phyloP scores from a whole-genome alignment of 345 rosid species.

The Cardiospermum halicacabum region DNA sequence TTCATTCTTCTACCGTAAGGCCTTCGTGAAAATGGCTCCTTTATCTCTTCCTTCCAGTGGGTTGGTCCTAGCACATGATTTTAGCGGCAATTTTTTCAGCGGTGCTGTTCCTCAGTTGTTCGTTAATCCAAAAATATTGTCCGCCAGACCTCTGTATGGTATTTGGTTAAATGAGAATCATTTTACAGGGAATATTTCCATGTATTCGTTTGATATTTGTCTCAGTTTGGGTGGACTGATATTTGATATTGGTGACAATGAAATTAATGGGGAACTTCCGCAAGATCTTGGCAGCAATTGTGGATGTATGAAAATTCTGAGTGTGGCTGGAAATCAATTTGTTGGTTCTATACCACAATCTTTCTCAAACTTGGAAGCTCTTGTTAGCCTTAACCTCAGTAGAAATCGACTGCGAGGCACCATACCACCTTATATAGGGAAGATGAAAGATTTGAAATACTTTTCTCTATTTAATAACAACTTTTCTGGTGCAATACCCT shows the following conservation, averaged over 20 bases:
- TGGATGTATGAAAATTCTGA: conserved; percentile 32
- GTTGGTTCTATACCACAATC: conserved; percentile 33
- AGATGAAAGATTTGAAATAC: conserved; percentile 27
- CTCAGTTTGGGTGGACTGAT: conserved; percentile 30
- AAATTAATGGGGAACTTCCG: conserved; percentile 39
- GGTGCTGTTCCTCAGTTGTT: conserved; percentile 34
- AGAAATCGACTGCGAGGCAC: conserved; percentile 36
- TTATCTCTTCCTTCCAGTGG: conserved; percentile 16
- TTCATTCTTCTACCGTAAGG: conserved; percentile 30
- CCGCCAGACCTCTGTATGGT: conserved; percentile 33
- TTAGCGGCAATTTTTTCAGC: conserved; percentile 36
- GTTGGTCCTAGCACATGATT: conserved; percentile 35
- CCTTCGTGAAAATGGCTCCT: conserved; percentile 10
- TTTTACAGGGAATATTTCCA: conserved; percentile 31
- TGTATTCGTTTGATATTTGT: conserved; percentile 38
- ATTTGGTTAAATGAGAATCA: conserved; percentile 37
- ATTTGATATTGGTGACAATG: conserved; percentile 35
- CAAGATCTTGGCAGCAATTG: conserved; percentile 32
- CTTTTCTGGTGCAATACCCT: conserved; percentile 37
- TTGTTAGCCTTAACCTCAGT: conserved; percentile 39
- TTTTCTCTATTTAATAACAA: conserved; percentile 37
- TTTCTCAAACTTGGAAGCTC: conserved; percentile 26
- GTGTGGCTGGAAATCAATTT: conserved; percentile 31
- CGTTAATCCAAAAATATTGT: conserved; percentile 21
- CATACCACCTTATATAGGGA: conserved; percentile 30